phyloP scores from a whole-genome alignment of 805 yeast species.

The Candida jianshihensis region DNA sequence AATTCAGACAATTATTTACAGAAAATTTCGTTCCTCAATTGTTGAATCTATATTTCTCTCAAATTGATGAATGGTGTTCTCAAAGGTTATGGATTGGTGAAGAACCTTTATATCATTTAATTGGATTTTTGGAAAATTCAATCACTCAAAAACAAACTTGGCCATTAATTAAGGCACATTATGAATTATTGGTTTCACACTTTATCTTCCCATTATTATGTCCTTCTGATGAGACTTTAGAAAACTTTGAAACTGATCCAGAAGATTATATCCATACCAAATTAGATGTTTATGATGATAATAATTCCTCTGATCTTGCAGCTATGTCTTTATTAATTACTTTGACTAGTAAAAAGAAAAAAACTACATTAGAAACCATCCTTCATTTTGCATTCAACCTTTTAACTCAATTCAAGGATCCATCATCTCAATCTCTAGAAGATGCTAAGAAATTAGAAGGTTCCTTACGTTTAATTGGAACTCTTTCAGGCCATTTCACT shows the following conservation, averaged over 20 bases:
- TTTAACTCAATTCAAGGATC: conserved; percentile 31
- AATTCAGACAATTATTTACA: conserved; percentile 49
- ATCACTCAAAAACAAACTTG: conserved; percentile 57
- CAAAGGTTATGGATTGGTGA: conserved; percentile 63
- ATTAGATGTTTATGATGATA: conserved; percentile 59
- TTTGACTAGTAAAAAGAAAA: conserved; percentile 61
- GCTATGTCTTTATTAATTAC: conserved; percentile 69
- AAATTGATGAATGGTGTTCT: conserved; percentile 69
- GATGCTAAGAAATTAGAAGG: conserved; percentile 71
- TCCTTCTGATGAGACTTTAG: conserved; percentile 60
- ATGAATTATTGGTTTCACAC: conserved; percentile 57
- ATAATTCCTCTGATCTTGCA: conserved; percentile 66
- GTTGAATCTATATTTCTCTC: conserved; percentile 52
- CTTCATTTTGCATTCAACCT: conserved; percentile 51
- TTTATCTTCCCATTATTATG: conserved; percentile 72
- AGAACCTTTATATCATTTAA: conserved; percentile 55
- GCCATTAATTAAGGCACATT: conserved; percentile 58
- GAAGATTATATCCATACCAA: conserved; percentile 76
- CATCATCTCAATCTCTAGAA: conserved; percentile 28
- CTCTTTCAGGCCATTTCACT: conserved; percentile 54
- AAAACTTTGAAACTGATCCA: conserved; percentile 79
- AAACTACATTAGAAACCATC: conserved; percentile 51
- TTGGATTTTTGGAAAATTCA: conserved; percentile 57
- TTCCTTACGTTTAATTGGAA: conserved; percentile 69
- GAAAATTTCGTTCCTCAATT: conserved; percentile 67